Conservation (phyloP, 441 rosid genomes). For the Erodium moschatum region DNA sequence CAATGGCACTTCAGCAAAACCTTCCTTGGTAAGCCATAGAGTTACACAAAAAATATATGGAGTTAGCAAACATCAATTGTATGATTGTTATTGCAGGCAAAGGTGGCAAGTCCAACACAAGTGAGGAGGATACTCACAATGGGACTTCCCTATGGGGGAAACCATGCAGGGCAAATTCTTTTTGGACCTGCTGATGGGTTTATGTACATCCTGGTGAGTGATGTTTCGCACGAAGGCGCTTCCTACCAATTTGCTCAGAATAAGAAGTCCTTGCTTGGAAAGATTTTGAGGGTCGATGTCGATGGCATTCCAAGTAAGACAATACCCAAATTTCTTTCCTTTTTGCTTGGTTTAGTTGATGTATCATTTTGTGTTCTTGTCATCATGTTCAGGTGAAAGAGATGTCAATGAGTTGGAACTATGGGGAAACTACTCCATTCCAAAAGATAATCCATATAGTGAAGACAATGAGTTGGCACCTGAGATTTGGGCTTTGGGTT, state of each 20-base stretch:
- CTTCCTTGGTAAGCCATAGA: conserved; percentile 28
- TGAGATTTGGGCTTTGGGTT: conserved; percentile 37
- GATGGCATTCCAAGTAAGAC: conserved; percentile 43
- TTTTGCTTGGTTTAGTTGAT: too few species aligned
- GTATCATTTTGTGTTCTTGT: background rate
- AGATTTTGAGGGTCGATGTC: conserved; percentile 52
- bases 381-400: conserved; percentile 19
- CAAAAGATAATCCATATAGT: conserved; percentile 32
- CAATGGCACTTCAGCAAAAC: conserved; percentile 27
- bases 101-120: conserved; percentile 31
- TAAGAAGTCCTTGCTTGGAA: conserved; percentile 64
- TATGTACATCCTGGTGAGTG: conserved; percentile 53
- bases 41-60: background rate
- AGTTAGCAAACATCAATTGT: too few species aligned
- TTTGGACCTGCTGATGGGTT: conserved; percentile 57
- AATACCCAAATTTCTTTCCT: background rate
- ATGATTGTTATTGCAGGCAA: conserved; percentile 22
- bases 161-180: conserved; percentile 53
- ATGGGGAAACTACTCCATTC: conserved; percentile 38
- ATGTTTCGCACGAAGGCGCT: conserved; percentile 36
- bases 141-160: conserved; percentile 43
- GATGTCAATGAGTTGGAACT: conserved; percentile 18
- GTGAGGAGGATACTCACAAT: conserved; percentile 52
- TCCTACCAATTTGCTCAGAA: conserved; percentile 51
- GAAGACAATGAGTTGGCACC: conserved; percentile 25